Base-by-base conservation (phyloP, 768 basidiomycete species). In the Sarcodon aspratus region DNA sequence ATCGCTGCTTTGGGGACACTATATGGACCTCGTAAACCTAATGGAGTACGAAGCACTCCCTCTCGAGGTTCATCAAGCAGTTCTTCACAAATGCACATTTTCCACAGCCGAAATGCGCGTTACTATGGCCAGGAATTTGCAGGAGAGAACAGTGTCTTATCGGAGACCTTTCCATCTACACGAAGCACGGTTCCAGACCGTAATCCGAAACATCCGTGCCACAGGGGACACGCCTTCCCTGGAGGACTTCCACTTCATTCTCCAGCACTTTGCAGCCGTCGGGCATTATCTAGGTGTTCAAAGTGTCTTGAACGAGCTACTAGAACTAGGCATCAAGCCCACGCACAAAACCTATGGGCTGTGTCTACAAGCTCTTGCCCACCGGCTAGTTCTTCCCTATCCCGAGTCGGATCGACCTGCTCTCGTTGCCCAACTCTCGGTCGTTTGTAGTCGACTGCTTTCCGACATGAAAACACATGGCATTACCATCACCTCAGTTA, bases 191-290 rank as follows among this genome's bases (percentile, higher is more conserved):
- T 75, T 87, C 56, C 76, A 78, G 61, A 63, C 71, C 15, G 66
- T 92, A 59, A 75, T 92, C 51, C 71, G 71, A 47, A 85, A 85
- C 60, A 88, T 90, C 18, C 78, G 78, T 47, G 67, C 69, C 36
- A 57, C 73, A 10, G 79, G 78, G 3, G 56, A 58, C 48, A 59
- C 62, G 49, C 73, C 63, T 10, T 56, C 59, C 10, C 50, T 82
- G 47, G 75, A 79, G 2, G 89, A 91, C 61, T 91, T 84, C 61
- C 73, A 89, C 60, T 81, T 80, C 57, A 66, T 92, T 51, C 61
- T 92, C 46, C 72, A 76, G 52, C 84, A 87, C 52, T 87, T 87
- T 51, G 82, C 86, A 33, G 78, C 80, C 0, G 77, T 79, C 3
- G 89, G 87, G n/a, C 75, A 90, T 57, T 69, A 78, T 55, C 57